Evolutionary conservation across 805 yeast species (phyloP).

Genomic region (Schwanniomyces occidentalis): DNA sequence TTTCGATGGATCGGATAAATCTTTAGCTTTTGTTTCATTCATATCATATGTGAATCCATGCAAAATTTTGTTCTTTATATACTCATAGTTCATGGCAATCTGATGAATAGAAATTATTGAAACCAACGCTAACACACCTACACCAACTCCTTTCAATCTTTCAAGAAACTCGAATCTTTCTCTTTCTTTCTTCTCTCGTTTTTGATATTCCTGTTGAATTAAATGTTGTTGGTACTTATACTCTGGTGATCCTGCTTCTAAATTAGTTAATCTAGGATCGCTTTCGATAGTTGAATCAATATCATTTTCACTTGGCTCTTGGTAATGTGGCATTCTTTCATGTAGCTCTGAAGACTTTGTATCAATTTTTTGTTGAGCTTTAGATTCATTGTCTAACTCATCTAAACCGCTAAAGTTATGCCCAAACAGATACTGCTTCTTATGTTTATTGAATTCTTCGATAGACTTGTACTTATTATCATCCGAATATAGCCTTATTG

Average conservation of each 20-base stretch:
- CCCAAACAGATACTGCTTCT: constrained; percentile 30
- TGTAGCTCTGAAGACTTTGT: constrained; percentile 6
- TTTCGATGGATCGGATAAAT: constrained; percentile 29
- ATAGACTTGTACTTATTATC: constrained; percentile 15
- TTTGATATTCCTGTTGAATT: constrained; percentile 27
- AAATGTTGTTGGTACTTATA: constrained; percentile 31
- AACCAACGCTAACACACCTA: constrained; percentile 42
- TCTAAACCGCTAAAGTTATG: constrained; percentile 17
- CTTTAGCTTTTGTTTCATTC: constrained; percentile 38
- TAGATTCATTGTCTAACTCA: constrained; percentile 13
- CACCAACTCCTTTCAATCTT: constrained; percentile 43
- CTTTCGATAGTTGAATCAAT: constrained; percentile 25
- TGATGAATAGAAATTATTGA: constrained; percentile 44
- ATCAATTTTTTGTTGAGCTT: constrained; percentile 6
- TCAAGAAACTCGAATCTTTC: constrained; percentile 41
- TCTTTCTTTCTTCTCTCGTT: constrained; percentile 25
- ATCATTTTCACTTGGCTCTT: constrained; percentile 14
- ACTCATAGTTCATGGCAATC: constrained; percentile 42
- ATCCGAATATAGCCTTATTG: constrained; percentile 6
- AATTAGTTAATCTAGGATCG: constrained; percentile 30
- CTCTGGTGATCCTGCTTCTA: constrained; percentile 35
- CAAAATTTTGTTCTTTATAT: constrained; percentile 32
- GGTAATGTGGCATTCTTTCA: constrained; percentile 11
- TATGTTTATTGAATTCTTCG: constrained; percentile 39
- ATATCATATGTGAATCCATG: constrained; percentile 36